Base-by-base conservation (phyloP, 2,329 filamentous ascomycete species). In the Calonectria honghensis region DNA sequence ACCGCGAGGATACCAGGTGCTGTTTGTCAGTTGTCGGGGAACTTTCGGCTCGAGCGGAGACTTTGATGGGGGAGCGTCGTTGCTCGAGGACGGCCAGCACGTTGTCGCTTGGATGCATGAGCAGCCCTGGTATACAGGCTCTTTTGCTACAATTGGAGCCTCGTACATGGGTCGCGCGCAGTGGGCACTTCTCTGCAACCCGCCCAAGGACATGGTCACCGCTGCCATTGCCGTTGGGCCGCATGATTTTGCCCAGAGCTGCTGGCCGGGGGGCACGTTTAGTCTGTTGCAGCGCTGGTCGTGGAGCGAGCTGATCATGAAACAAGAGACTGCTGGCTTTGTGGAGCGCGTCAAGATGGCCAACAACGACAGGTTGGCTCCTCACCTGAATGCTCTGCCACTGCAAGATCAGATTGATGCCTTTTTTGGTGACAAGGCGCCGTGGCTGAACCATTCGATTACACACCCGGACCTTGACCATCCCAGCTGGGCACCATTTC, bases 101-200 rank as follows among this genome's bases (percentile, higher is more conserved):
- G 37, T 63, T 41, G 57, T 63, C 24, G 37, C 57, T 29, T 63
- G 57, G 57, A 63, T 63, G 57, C 35, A 37, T 16, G 57, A 63
- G 16, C 57, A 63, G 35, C 24, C 57, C 14, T 63, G 57, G 57
- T 63, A 63, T 16, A 63, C 57, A 2, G 57, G 37, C 6, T 41
- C 35, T 0, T 63, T 63, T 63, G 57, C 57, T 14, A 63, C 57
- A 1, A 24, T 63, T 11, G 57, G 57, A n/a, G n/a, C 57, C 37
- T 63, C 57, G 0, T 41, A 63, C 24, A 41, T 63, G 57, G 57
- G 57, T 27, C 57, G 32, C 7, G 32, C 24, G 24, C 57, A 63
- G 37, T 63, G 35, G 35, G 35, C 57, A 27, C 57, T 63, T 29
- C 57, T 63, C n/a, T 63, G 37, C 24, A 39, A 29, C 57, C 57